Evolutionary conservation across 1,139 yeast species (phyloP).

Genomic region (Scheffersomyces insectosa): DNA sequence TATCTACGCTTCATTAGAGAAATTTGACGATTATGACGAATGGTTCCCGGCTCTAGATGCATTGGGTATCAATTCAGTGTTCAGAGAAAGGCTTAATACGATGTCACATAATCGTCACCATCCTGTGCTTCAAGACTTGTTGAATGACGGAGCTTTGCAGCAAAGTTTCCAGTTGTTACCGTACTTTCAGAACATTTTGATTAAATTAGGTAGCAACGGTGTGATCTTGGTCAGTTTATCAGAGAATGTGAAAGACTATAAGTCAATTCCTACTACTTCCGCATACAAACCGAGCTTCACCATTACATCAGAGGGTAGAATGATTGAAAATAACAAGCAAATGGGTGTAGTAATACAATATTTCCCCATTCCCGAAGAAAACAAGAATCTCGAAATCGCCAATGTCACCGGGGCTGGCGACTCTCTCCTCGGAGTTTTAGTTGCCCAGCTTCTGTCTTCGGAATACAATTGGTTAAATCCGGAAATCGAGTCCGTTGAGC

Average conservation of each 20-base stretch:
- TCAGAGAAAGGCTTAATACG: slow-evolving; percentile 42
- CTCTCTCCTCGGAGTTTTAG: slow-evolving; percentile 58
- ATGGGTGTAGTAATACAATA: slow-evolving; percentile 65
- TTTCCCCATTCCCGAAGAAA: slow-evolving; percentile 50
- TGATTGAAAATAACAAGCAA: slow-evolving; percentile 13
- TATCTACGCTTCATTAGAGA: slow-evolving; percentile 56
- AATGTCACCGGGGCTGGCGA: slow-evolving; percentile 80
- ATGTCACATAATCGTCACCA: slow-evolving; percentile 18
- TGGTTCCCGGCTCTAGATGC: slow-evolving; percentile 80
- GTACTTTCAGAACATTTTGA: slow-evolving; percentile 62
- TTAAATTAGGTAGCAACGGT: slow-evolving; percentile 72
- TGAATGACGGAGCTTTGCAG: slow-evolving; percentile 58
- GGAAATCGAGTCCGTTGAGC: slow-evolving; percentile 25
- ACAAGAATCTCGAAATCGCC: slow-evolving; percentile 30
- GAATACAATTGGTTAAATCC: slow-evolving; percentile 24
- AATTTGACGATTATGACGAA: slow-evolving; percentile 57
- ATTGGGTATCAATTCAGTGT: slow-evolving; percentile 49
- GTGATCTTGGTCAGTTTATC: slow-evolving; percentile 47
- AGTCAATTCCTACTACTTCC: slow-evolving; percentile 39
- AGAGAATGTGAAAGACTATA: slow-evolving; percentile 28
- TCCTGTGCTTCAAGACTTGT: slow-evolving; percentile 21
- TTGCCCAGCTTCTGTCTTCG: slow-evolving; percentile 21
- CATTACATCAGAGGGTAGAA: slow-evolving; percentile 15
- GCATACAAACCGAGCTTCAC: slow-evolving; percentile 25
- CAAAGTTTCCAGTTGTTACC: slow-evolving; percentile 73